Percentiles rank a stretch among this genome's conserved stretches.
phyloP scores from a whole-genome alignment of 306 rosid genomes.

The Crotalaria pallida region DNA sequence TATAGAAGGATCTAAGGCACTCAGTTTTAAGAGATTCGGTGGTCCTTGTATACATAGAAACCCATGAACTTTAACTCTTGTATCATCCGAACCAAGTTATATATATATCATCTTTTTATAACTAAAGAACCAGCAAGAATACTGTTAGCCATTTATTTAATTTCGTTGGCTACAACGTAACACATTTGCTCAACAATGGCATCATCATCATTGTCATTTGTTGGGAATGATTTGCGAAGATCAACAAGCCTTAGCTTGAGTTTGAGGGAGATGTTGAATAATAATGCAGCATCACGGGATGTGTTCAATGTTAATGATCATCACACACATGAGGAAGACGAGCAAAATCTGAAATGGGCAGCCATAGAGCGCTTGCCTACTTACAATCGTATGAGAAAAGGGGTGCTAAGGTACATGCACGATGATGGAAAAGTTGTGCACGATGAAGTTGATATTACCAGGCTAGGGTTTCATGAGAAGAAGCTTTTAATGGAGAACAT shows the following conservation, averaged over 20 bases:
- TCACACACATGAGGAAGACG: slow-evolving; percentile 34
- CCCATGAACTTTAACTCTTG: too few species aligned
- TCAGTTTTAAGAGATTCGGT: too few species aligned
- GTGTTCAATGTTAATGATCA: slow-evolving; percentile 37
- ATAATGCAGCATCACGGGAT: slow-evolving; percentile 23
- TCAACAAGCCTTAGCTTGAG: slow-evolving; percentile 29
- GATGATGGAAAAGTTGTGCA: slow-evolving; percentile 34
- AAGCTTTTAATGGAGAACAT: slow-evolving; percentile 46
- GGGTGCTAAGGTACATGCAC: slow-evolving; percentile 36
- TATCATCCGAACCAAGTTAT: too few species aligned
- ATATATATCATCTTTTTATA: too few species aligned
- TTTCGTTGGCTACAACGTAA: too few species aligned
- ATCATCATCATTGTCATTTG: slow-evolving; percentile 28
- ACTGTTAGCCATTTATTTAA: too few species aligned
- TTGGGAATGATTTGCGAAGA: slow-evolving; percentile 17
- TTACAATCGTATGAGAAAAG: slow-evolving; percentile 48
- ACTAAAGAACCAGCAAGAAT: too few species aligned
- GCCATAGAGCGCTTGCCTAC: slow-evolving; percentile 66
- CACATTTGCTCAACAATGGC: too few species aligned
- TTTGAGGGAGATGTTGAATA: slow-evolving; percentile 32
- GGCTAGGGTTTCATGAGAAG: slow-evolving; percentile 46
- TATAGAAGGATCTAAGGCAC: too few species aligned
- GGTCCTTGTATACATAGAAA: too few species aligned
- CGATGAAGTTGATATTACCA: slow-evolving; percentile 40
- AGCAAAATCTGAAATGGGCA: slow-evolving; percentile 63